Evolutionary conservation across 768 basidiomycete species (phyloP).

Genomic region (Xanthoconium purpureum): DNA sequence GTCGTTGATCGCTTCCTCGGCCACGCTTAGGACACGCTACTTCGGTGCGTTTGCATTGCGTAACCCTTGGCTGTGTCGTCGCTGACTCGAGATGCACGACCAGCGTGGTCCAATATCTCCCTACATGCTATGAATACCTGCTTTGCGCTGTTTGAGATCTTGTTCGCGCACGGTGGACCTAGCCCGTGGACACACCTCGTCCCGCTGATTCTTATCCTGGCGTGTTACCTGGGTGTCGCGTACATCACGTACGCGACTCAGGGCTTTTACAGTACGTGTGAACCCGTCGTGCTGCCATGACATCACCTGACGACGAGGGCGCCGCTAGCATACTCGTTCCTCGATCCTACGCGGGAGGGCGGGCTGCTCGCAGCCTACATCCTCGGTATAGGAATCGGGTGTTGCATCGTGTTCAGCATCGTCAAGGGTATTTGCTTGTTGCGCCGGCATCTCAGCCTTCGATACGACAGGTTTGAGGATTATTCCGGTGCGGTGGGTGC

Average conservation of each 20-base stretch:
- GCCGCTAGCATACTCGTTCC: constrained; percentile 63
- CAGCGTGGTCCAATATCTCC: constrained; percentile 60
- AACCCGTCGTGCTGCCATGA: not conserved
- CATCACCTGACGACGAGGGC: constrained; percentile 2
- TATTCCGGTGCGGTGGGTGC: not conserved
- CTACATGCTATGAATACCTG: constrained; percentile 57
- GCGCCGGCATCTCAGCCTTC: constrained; percentile 35
- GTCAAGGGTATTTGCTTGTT: constrained; percentile 41
- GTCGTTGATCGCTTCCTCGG: constrained; percentile 45
- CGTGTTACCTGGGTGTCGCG: constrained; percentile 59
- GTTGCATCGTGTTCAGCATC: constrained; percentile 49
- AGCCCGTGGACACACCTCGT: constrained; percentile 52
- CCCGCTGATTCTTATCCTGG: constrained; percentile 48
- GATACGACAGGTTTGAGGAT: constrained; percentile 8
- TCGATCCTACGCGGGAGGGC: constrained; percentile 47
- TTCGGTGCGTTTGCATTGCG: constrained; percentile 34
- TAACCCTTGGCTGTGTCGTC: not conserved
- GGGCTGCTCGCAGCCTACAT: constrained; percentile 58
- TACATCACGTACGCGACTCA: constrained; percentile 63
- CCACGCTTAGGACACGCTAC: constrained; percentile 40
- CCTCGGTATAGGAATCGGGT: constrained; percentile 53
- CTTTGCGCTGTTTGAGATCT: constrained; percentile 57
- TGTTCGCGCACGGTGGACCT: constrained; percentile 50
- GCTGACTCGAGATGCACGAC: not conserved
- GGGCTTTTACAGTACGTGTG: constrained; percentile 58